These are phyloP conservation scores for Fraxinus angustifolia DNA, from an alignment of 305 asterid species.

Conservation along the genomic window DNA sequence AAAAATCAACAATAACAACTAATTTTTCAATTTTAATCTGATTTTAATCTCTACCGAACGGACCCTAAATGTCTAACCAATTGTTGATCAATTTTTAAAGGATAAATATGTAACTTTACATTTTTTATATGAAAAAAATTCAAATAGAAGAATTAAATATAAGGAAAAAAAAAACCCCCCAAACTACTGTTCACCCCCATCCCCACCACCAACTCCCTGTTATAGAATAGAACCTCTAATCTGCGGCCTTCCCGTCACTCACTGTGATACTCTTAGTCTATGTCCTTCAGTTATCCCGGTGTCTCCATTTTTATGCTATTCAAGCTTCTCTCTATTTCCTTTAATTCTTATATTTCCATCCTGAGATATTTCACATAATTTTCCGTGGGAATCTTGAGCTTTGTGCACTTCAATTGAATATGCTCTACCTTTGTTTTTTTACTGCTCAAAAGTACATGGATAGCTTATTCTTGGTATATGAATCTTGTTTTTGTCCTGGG, in stretches of 20 bases:
- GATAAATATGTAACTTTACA: too few species aligned
- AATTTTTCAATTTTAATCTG: too few species aligned
- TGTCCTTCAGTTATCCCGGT: background rate
- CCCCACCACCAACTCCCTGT: too few species aligned
- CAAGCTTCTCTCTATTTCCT: background rate
- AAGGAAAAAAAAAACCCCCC: too few species aligned
- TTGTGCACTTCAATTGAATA: background rate
- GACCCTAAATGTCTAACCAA: too few species aligned
- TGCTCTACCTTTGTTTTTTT: background rate
- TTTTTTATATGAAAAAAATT: too few species aligned
- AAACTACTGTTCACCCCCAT: too few species aligned
- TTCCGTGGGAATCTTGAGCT: background rate
- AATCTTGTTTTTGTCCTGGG: background rate
- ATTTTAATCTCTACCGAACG: too few species aligned
- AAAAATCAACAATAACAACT: too few species aligned
- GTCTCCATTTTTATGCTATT: too few species aligned
- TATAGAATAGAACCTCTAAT: slow-evolving; percentile 26
- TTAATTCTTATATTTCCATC: slow-evolving; percentile 19
- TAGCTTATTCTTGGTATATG: background rate
- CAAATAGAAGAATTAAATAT: too few species aligned
- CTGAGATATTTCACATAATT: slow-evolving; percentile 30
- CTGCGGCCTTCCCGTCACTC: slow-evolving; percentile 58
- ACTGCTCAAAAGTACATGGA: background rate
- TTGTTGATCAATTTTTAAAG: too few species aligned
- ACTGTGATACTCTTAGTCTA: slow-evolving; percentile 10